Conservation (phyloP, 352 stramenopile genomes). For the Globisporangium irregulare region DNA sequence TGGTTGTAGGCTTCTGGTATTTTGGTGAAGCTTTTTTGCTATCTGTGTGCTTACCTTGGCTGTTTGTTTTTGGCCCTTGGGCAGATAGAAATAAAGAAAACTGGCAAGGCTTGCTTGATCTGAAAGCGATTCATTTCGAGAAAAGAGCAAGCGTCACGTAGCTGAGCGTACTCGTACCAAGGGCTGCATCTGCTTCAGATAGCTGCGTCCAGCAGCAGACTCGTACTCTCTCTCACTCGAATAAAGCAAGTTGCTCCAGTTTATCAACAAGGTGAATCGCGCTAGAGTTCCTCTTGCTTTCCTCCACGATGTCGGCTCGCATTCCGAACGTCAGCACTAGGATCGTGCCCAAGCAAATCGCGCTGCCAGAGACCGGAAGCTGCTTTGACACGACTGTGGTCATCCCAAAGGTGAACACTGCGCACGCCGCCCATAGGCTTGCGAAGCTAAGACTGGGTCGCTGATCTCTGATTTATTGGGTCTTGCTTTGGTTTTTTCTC, state of each 20-base stretch:
- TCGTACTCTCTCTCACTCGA: background rate
- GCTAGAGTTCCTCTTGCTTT: background rate
- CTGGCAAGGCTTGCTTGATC: background rate
- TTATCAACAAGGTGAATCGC: background rate
- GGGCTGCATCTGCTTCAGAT: background rate
- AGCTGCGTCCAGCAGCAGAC: background rate
- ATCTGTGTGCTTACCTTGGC: background rate
- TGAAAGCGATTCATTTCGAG: constrained; percentile 28
- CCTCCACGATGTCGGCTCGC: constrained; percentile 41
- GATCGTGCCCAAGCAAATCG: constrained; percentile 73
- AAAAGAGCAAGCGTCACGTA: constrained; percentile 26
- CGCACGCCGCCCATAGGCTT: no score
- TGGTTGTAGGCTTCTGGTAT: constrained; percentile 4
- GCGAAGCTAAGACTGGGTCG: background rate
- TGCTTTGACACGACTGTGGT: constrained; percentile 93
- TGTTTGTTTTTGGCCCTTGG: background rate
- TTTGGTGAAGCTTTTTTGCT: background rate
- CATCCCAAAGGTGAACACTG: constrained; percentile 37
- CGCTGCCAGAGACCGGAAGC: constrained; percentile 89
- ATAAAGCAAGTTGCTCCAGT: background rate
- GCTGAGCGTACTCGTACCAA: background rate
- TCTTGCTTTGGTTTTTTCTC: background rate
- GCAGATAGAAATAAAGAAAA: background rate
- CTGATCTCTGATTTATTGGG: background rate
- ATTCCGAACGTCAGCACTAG: constrained; percentile 84